Conservation (phyloP, 192 early-diverging fungal species). For the Dissophora ornata region DNA sequence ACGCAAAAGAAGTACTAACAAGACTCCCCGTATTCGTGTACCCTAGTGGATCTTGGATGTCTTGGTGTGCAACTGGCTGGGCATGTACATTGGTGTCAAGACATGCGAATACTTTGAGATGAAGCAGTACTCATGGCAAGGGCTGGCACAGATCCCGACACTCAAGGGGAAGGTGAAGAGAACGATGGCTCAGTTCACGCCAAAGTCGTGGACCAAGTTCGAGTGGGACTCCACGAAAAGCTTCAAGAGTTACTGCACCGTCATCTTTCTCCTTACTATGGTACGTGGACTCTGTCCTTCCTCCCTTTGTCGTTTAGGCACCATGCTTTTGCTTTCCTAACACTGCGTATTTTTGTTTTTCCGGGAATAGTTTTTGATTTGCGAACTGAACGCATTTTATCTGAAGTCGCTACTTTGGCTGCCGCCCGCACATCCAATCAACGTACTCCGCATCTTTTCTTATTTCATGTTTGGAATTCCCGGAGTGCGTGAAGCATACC, state of each 20-base stretch:
- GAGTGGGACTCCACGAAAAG: conserved; percentile 90
- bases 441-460: conserved; percentile 78
- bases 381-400: conserved; percentile 86
- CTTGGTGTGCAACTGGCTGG: conserved; percentile 92
- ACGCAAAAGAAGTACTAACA: too few relatives aligned
- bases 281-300: too few relatives aligned
- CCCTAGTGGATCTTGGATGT: conserved; percentile 97
- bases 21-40: too few relatives aligned
- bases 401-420: conserved; percentile 95
- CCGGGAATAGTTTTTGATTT: conserved; percentile 18
- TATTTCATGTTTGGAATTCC: conserved; percentile 91
- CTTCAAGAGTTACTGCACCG: conserved; percentile 88
- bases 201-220: conserved; percentile 94
- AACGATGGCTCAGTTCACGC: conserved; percentile 92
- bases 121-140: conserved; percentile 97
- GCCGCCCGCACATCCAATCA: conserved; percentile 86
- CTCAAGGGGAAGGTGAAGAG: conserved; percentile 89
- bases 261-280: conserved; percentile 77
- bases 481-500: conserved; percentile 89
- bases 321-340: too few relatives aligned
- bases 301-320: too few relatives aligned
- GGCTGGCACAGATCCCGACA: conserved; percentile 85
- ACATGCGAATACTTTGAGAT: conserved; percentile 96
- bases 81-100: conserved; percentile 95
- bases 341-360: too few relatives aligned